Base-by-base conservation (phyloP, 495 filamentous ascomycete genomes). In the Penicillium longicatenatum region DNA sequence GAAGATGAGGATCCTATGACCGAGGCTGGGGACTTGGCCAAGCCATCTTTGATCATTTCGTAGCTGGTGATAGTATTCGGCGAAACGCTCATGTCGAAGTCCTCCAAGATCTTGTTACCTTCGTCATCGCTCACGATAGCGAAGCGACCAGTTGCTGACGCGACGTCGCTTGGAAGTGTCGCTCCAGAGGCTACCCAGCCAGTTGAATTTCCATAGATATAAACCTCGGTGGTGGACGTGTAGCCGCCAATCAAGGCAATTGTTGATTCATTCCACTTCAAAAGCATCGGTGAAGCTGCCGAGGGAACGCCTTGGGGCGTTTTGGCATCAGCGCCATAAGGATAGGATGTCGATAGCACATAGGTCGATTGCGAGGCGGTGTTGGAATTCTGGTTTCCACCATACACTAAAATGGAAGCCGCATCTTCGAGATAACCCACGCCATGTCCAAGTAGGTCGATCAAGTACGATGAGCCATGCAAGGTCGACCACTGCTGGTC, bases 101-200 rank as follows among this genome's bases (percentile, higher is more conserved):
- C 83, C 60, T 92, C 83, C 12, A 98, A 75, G n/a, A 91, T 79
- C 67, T 92, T 94, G 71, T 89, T 92, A 5, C 86, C 90, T 65
- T 96, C 89, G 41, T 86, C 82, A 8, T 85, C 87, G 50, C 77
- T 75, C 19, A 96, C 69, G 14, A 97, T 69, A 6, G 83, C 78
- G 17, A 80, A 84, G 63, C 85, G 82, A n/a, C 83, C 70, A 29
- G 83, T 80, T 20, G 11, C 37, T 56, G 82, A 80, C 7, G 81
- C 65, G 10, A 93, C 60, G 14, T 82, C 78, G 31, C 76, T 62
- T n/a, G 78, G 74, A 39, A 97, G 73, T 17, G 79, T 81, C 7
- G 82, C 79, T 9, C 82, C 79, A 8, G 91, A 83, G 44, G 84
- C 73, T 10, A 66, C 61, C 93, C 92, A 98, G 41, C 82, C 82